A percentile compares a stretch with the other conserved stretches of the same genome.
Conservation (phyloP, 1,284 basidiomycete species). For the Rhodotorula sp. region DNA sequence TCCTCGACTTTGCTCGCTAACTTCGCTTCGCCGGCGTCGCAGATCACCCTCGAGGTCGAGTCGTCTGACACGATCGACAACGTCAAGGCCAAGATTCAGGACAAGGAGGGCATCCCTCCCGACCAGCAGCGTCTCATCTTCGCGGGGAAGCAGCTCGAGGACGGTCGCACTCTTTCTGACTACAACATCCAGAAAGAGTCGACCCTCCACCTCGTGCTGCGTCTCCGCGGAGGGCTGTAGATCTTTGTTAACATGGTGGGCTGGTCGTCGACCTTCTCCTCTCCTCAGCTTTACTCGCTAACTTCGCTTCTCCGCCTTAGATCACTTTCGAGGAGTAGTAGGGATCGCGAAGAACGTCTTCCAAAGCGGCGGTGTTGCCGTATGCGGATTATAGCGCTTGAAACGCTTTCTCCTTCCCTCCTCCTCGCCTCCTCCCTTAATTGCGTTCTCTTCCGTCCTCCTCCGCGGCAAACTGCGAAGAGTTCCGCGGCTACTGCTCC, state of each 20-base stretch:
- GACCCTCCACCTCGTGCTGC: conserved; percentile 91
- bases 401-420: neutral
- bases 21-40: too few relatives aligned
- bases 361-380: too few relatives aligned
- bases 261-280: too few relatives aligned
- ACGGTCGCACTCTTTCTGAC: conserved; percentile 83
- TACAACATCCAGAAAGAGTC: conserved; percentile 96
- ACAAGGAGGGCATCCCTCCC: conserved; percentile 58
- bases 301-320: too few relatives aligned
- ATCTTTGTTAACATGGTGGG: too few relatives aligned
- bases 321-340: conserved; percentile 10
- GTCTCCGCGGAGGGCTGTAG: conserved; percentile 96
- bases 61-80: conserved; percentile 74
- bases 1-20: too few relatives aligned
- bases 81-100: conserved; percentile 69
- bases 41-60: conserved; percentile 88
- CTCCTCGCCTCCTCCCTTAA: conserved; percentile 52
- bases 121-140: conserved; percentile 93
- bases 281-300: too few relatives aligned
- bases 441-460: conserved; percentile 55
- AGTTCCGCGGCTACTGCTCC: too few relatives aligned
- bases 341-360: too few relatives aligned
- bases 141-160: conserved; percentile 89
- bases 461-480: too few relatives aligned
- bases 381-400: too few relatives aligned